Evolutionary conservation across 2,329 filamentous ascomycete species (phyloP).

Genomic region (Eutypella sp.): DNA sequence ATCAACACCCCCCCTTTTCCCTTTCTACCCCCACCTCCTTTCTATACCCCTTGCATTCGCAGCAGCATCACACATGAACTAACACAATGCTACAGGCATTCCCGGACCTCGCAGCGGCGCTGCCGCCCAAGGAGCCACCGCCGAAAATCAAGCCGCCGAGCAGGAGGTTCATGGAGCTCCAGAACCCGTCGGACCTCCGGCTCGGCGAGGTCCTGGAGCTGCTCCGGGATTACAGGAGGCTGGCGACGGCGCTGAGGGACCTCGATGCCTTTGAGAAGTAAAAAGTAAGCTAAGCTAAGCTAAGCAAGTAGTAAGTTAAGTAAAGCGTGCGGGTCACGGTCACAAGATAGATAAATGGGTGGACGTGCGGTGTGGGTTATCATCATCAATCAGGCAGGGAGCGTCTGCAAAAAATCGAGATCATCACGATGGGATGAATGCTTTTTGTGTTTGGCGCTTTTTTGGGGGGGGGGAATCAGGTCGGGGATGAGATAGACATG

Average conservation of each 20-base stretch:
- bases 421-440: too few species aligned
- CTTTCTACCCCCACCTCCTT: background rate
- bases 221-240: conserved; percentile 67
- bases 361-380: too few species aligned
- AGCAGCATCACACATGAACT: conserved; percentile 8
- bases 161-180: conserved; percentile 66
- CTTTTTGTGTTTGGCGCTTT: too few species aligned
- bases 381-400: too few species aligned
- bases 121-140: conserved; percentile 51
- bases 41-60: background rate
- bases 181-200: conserved; percentile 64
- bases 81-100: conserved; percentile 55
- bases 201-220: conserved; percentile 70
- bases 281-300: conserved; percentile 18
- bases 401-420: too few species aligned
- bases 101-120: conserved; percentile 50
- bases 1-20: background rate
- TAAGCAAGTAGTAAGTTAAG: background rate
- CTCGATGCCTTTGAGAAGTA: conserved; percentile 52
- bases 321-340: too few species aligned
- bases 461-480: too few species aligned
- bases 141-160: conserved; percentile 61
- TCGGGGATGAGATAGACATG: too few species aligned
- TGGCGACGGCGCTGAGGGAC: conserved; percentile 61
- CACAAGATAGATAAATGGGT: too few species aligned